phyloP scores from a whole-genome alignment of 2,329 filamentous ascomycete genomes.

The Colletotrichum eremochloae region DNA sequence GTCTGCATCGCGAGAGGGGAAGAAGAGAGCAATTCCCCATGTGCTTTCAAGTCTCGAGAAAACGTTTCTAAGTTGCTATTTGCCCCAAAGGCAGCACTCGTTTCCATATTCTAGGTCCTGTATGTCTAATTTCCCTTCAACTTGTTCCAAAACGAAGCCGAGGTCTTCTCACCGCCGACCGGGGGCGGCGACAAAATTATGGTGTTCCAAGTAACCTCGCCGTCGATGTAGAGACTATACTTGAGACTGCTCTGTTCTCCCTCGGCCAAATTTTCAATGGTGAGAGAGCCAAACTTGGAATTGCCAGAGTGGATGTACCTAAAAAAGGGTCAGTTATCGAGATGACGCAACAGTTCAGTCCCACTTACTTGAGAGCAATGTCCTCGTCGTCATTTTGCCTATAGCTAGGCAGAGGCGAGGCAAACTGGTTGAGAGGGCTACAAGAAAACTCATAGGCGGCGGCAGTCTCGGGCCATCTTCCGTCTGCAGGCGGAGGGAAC shows the following conservation, averaged over 20 bases:
- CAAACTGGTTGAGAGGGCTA: slow-evolving; percentile 94
- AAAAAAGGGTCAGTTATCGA: slow-evolving; percentile 43
- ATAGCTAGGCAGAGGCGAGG: slow-evolving; percentile 87
- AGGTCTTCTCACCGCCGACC: slow-evolving; percentile 48
- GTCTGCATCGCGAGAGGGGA: background rate
- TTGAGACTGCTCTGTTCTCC: slow-evolving; percentile 79
- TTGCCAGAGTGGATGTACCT: slow-evolving; percentile 87
- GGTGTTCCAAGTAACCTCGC: slow-evolving; percentile 81
- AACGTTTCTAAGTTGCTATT: too few relatives aligned
- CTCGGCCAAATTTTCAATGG: slow-evolving; percentile 77
- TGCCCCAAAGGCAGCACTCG: background rate
- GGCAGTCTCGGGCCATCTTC: slow-evolving; percentile 72
- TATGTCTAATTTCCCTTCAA: slow-evolving; percentile 47
- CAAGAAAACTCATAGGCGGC: slow-evolving; percentile 92
- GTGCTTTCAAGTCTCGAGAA: background rate
- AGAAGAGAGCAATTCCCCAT: background rate
- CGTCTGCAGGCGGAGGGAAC: slow-evolving; percentile 72
- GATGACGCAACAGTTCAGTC: background rate
- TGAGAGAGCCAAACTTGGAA: slow-evolving; percentile 88
- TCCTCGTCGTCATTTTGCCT: slow-evolving; percentile 85
- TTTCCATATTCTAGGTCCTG: background rate
- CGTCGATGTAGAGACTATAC: slow-evolving; percentile 87
- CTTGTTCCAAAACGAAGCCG: slow-evolving; percentile 62
- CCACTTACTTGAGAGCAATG: slow-evolving; percentile 82
- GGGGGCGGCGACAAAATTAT: slow-evolving; percentile 63